These are phyloP conservation scores for Chrysanthemum seticuspe DNA, from an alignment of 129 eudicot genomes.

Conservation along the genomic window DNA sequence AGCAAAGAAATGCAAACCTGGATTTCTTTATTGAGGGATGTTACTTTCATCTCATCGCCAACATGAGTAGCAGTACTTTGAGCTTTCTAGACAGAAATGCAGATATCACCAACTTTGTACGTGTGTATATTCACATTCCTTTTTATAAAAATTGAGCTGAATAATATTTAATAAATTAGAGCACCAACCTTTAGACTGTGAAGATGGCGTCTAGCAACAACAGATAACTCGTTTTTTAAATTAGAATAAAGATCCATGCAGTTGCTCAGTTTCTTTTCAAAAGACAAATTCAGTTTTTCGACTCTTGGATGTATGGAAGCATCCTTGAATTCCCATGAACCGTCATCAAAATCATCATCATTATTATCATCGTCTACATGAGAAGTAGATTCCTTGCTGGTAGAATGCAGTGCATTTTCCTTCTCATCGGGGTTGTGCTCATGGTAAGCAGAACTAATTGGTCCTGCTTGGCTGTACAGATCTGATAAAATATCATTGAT, in stretches of 20 bases:
- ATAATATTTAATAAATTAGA: not conserved
- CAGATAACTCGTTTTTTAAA: slow-evolving; percentile 49
- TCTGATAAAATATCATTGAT: slow-evolving; percentile 64
- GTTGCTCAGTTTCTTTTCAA: slow-evolving; percentile 33
- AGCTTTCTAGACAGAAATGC: slow-evolving; percentile 46
- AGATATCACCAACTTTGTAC: slow-evolving; percentile 19
- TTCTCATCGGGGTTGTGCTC: slow-evolving; percentile 20
- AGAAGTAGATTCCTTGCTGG: slow-evolving; percentile 31
- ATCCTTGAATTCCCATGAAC: slow-evolving; percentile 73
- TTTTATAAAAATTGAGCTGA: slow-evolving; percentile 16
- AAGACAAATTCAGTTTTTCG: slow-evolving; percentile 26
- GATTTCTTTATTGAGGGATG: slow-evolving; percentile 46
- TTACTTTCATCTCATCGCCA: slow-evolving; percentile 41
- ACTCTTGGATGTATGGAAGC: slow-evolving; percentile 33
- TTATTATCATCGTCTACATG: slow-evolving; percentile 16
- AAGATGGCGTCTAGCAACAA: slow-evolving; percentile 51
- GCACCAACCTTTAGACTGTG: slow-evolving; percentile 54
- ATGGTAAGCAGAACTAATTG: slow-evolving; percentile 25
- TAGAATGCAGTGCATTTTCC: slow-evolving; percentile 26
- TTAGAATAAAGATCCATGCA: slow-evolving; percentile 52
- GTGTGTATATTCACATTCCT: slow-evolving; percentile 1
- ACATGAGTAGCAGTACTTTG: slow-evolving; percentile 34
- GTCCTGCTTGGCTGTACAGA: slow-evolving; percentile 72
- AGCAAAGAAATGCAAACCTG: slow-evolving; percentile 47
- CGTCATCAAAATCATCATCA: slow-evolving; percentile 39